phyloP scores from a whole-genome alignment of 805 yeast species.

The Suhomyces pyralidae region DNA sequence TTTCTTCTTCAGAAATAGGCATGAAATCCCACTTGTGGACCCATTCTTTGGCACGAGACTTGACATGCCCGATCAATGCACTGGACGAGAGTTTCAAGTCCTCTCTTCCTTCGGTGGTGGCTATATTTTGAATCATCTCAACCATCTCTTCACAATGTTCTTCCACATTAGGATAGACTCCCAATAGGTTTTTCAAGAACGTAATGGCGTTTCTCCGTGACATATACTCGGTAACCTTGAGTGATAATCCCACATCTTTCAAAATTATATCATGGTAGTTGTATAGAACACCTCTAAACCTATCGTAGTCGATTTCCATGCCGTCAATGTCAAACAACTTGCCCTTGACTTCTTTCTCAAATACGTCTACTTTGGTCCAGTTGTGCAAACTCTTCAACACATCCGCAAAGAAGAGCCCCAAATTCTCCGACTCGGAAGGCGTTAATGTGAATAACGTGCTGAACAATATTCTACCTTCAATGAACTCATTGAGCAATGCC shows the following conservation, averaged over 20 bases:
- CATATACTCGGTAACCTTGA: constrained; percentile 62
- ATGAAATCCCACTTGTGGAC: constrained; percentile 57
- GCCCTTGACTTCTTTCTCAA: constrained; percentile 21
- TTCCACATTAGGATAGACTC: constrained; percentile 64
- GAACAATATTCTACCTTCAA: constrained; percentile 47
- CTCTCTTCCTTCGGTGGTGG: constrained; percentile 60
- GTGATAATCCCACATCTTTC: constrained; percentile 39
- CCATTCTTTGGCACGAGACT: constrained; percentile 51
- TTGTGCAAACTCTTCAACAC: constrained; percentile 46
- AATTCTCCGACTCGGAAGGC: constrained; percentile 72
- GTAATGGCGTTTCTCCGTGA: constrained; percentile 78
- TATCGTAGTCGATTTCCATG: constrained; percentile 19
- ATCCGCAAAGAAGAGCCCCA: constrained; percentile 69
- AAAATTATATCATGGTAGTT: constrained; percentile 56
- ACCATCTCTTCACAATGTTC: constrained; percentile 59
- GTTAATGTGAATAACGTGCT: constrained; percentile 69
- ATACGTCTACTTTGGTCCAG: constrained; percentile 38
- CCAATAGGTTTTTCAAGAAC: constrained; percentile 62
- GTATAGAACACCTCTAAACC: constrained; percentile 41
- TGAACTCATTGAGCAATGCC: constrained; percentile 42
- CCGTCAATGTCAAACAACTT: neutral
- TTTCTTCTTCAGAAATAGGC: constrained; percentile 45
- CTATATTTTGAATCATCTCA: constrained; percentile 45
- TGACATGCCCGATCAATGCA: constrained; percentile 66
- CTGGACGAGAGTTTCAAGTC: constrained; percentile 77